Evolutionary conservation across 2,329 filamentous ascomycete genomes (phyloP), one percentile per base, ranked within the genome.

Genomic region (Aspergillus pseudonomiae): DNA sequence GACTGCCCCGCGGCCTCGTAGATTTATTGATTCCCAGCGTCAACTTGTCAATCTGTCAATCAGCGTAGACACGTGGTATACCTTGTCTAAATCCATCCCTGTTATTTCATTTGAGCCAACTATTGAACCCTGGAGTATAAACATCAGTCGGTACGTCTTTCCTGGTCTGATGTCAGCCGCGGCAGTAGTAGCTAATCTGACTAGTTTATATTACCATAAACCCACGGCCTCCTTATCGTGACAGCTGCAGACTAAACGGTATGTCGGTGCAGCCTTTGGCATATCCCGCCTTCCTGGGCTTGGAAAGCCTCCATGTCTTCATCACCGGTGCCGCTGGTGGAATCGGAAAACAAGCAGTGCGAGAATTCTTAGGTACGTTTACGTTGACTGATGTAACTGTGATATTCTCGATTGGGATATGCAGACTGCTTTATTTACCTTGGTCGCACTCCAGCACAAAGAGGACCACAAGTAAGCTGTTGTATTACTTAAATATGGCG

Each of bases 301-400:
- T 86, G 32, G 80, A 84, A 66, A 80, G 78, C 16, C 74, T 78
- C 30, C 84, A 86, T 74, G 84, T 84, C 36, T 85, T 87, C 63
- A 77, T 86, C 30, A 85, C 84, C 0, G 84, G 84, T 19, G 84
- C 83, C 19, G 80, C 81, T 19, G 83, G 83, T 16, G 82, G 81
- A 4, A 84, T 86, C 71, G 85, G 84, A 2, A 75, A 75, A 43
- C 78, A 80, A 12, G 82, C 82, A 14, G 82, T 85, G 5, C 75
- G 78, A 56, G 83, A 86, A 67, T 85, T 87, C 58, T 70, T 86
- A 61, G 79, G 84, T 86, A 77, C 50, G 78, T 71, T 36, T n/a
- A 19, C 56, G 28, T 36, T 4, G 10, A 26, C 28, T 34, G 19
- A 36, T 54, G 14, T 30, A 36, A 54, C 12, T n/a, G n/a, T 7